phyloP scores from a whole-genome alignment of 2,329 filamentous ascomycete genomes.

The Westerdykella ornata region DNA sequence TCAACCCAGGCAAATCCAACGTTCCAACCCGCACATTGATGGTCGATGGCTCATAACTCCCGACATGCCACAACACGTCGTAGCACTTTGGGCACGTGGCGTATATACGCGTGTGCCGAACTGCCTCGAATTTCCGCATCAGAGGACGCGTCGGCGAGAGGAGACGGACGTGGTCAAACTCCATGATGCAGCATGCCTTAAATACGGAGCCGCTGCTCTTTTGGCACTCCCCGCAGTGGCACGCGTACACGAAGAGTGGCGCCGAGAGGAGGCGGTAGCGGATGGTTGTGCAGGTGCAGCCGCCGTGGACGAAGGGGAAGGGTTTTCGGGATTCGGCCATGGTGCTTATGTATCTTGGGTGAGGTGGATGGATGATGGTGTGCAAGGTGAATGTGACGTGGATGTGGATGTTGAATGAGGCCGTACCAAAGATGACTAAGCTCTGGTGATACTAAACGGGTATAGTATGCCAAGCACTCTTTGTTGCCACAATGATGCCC shows the following conservation, averaged over 20 bases:
- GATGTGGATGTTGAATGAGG: no score
- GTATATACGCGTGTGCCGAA: conserved; percentile 38
- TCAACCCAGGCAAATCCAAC: conserved; percentile 35
- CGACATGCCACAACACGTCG: conserved; percentile 24
- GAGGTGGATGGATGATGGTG: background rate
- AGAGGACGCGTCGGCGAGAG: conserved; percentile 19
- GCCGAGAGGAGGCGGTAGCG: conserved; percentile 16
- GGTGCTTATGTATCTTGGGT: background rate
- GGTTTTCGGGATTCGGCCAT: background rate
- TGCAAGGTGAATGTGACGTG: no score
- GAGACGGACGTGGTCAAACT: conserved; percentile 32
- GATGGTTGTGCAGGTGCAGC: conserved; percentile 17
- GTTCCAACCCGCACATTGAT: conserved; percentile 42
- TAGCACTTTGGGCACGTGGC: conserved; percentile 41
- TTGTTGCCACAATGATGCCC: no score
- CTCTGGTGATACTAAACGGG: no score
- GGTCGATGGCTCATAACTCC: conserved; percentile 6
- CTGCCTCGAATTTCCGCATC: conserved; percentile 30
- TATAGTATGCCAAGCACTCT: no score
- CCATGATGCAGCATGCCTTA: conserved; percentile 39
- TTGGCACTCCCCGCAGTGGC: conserved; percentile 45
- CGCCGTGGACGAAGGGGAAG: conserved; percentile 12
- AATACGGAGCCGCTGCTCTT: conserved; percentile 39
- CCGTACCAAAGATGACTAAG: no score
- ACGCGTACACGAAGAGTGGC: conserved; percentile 40